Base-by-base conservation (phyloP, 495 filamentous ascomycete genomes). In the Wilcoxina mikolae region DNA sequence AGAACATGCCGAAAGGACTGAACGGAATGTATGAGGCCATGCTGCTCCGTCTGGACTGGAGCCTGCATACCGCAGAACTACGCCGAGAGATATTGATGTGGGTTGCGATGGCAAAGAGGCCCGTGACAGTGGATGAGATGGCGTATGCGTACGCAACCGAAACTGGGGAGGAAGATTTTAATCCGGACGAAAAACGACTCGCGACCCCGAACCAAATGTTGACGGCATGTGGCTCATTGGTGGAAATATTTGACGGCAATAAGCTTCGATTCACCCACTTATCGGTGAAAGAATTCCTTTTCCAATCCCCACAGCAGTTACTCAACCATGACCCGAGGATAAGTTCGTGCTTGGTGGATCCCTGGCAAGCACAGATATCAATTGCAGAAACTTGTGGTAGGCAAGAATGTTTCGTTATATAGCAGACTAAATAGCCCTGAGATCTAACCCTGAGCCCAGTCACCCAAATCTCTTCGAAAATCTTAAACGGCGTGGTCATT, bases 51-150 rank as follows among this genome's bases (percentile, higher is more conserved):
- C 24, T 49, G 23, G 45, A 49, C 23, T 18, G 45, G 23, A 49
- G 23, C 11, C 39, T 10, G 22, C 4, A 49, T 49, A 26, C 12
- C 38, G 26, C 49, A 26, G 49, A 52, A 33, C 49, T 49, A 31
- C 23, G 18, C 28, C 27, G 26, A 39, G 26, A 52, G 20, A 39
- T 54, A 25, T 48, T 54, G 24, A 5, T 33, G 9, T 48, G 50
- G 50, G 51, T 58, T 54, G 49, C 56, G 0, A 38, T 58, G 22
- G 56, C 51, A 18, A 28, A 25, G n/a, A 41, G 51, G 17, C 56
- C 56, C 12, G 9, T 54, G 29, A 54, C 50, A 0, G 33, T 22
- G 4, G 27, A 22, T 5, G 56, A 54, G 38, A 27, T 54, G 42
- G 20, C 27, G 12, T 52, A 52, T 52, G 31, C 31, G n/a, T 52